Evolutionary conservation across 2,329 filamentous ascomycete genomes (phyloP).

Genomic region (Aspergillus sp.): DNA sequence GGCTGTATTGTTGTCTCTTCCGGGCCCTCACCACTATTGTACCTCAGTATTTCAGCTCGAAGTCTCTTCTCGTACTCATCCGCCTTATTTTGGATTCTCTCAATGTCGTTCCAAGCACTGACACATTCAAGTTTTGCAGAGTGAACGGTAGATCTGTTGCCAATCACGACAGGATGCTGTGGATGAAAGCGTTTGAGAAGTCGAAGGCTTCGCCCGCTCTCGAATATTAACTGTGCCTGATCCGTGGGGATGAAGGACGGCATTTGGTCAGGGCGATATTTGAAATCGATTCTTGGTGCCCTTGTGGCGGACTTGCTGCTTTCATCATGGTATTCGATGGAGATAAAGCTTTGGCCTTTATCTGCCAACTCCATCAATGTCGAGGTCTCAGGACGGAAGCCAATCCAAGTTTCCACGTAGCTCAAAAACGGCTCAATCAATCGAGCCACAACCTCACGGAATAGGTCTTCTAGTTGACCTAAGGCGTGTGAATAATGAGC

Average conservation of each 20-base stretch:
- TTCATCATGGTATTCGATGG: constrained; percentile 60
- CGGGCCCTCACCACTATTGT: constrained; percentile 34
- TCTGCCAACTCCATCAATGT: constrained; percentile 50
- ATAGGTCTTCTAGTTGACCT: constrained; percentile 60
- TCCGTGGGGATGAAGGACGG: constrained; percentile 71
- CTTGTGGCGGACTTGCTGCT: constrained; percentile 58
- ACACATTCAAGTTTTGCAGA: constrained; percentile 66
- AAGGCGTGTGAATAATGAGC: constrained; percentile 65
- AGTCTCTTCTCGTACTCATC: constrained; percentile 39
- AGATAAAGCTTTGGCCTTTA: constrained; percentile 60
- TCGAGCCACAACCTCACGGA: constrained; percentile 65
- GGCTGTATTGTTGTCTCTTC: neutral
- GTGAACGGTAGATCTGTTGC: constrained; percentile 47
- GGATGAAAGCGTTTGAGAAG: constrained; percentile 71
- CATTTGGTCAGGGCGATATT: constrained; percentile 54
- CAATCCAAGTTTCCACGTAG: constrained; percentile 72
- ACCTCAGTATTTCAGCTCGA: constrained; percentile 39
- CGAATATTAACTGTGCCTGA: constrained; percentile 70
- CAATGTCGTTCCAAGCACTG: constrained; percentile 70
- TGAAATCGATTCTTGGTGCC: constrained; percentile 63
- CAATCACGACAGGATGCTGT: constrained; percentile 64
- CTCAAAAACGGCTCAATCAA: constrained; percentile 67
- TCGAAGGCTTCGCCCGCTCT: constrained; percentile 73
- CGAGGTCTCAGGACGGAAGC: constrained; percentile 60
- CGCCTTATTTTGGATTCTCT: constrained; percentile 62